Evolutionary conservation across 2,329 filamentous ascomycete species (phyloP).

Genomic region (Sporothrix brunneoviolacea): DNA sequence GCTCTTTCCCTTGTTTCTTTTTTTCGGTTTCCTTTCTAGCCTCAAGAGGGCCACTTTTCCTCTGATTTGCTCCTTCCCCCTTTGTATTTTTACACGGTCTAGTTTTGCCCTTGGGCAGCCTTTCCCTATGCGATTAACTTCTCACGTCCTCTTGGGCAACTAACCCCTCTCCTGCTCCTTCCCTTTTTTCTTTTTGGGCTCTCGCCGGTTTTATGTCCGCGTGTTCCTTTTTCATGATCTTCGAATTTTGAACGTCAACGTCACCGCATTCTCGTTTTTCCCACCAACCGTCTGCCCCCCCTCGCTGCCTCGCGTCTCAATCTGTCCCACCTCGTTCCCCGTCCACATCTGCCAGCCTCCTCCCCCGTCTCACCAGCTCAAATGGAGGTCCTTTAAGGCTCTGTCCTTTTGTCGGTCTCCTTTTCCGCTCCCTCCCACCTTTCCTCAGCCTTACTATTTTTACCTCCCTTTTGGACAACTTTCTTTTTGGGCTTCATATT

Average conservation of each 20-base stretch:
- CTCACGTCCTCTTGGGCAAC: conserved; percentile 9
- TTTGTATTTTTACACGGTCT: conserved; percentile 6
- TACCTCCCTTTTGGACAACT: not conserved
- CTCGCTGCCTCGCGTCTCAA: conserved; percentile 2
- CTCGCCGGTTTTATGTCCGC: not conserved
- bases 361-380: conserved; percentile 3
- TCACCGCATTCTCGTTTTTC: conserved; percentile 3
- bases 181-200: not conserved
- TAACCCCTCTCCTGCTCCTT: conserved; percentile 7
- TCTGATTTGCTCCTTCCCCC: conserved; percentile 2
- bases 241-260: too few relatives aligned
- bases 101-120: conserved; percentile 11
- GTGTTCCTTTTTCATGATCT: not conserved
- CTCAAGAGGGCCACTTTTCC: not conserved
- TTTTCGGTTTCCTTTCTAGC: not conserved
- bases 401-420: not conserved
- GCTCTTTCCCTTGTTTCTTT: not conserved
- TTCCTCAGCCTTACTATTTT: too few relatives aligned
- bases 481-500: not conserved
- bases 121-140: conserved; percentile 3
- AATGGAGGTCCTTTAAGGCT: conserved; percentile 6
- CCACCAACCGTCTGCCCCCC: not conserved
- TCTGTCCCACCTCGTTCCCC: conserved; percentile 2
- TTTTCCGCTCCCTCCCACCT: not conserved
- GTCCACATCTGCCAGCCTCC: conserved; percentile 4